Evolutionary conservation across 257 asterid species (phyloP).

Genomic region (Primulina tabacum): DNA sequence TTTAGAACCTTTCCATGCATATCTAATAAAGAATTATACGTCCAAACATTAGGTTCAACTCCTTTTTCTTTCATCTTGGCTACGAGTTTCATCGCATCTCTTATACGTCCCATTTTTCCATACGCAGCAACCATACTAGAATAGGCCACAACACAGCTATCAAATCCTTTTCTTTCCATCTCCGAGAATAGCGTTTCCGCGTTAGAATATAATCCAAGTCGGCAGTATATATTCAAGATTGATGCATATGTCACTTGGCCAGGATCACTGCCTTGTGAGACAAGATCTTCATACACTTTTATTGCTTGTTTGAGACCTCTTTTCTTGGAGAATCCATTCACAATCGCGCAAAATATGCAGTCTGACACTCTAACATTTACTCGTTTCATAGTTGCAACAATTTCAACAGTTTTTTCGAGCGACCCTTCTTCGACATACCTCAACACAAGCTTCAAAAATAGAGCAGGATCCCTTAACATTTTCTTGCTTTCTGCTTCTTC

Average conservation of each 20-base stretch:
- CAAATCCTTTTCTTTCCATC: constrained; percentile 65
- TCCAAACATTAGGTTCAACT: constrained; percentile 85
- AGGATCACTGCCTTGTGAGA: constrained; percentile 52
- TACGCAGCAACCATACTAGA: constrained; percentile 78
- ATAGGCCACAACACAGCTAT: constrained; percentile 79
- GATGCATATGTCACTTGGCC: constrained; percentile 98
- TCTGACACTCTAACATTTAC: constrained; percentile 62
- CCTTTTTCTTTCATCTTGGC: constrained; percentile 83
- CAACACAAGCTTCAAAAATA: constrained; percentile 70
- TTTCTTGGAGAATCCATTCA: constrained; percentile 66
- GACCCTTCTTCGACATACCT: constrained; percentile 57
- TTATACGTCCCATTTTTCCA: constrained; percentile 55
- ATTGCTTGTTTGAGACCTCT: constrained; percentile 49
- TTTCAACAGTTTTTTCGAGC: constrained; percentile 57
- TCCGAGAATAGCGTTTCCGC: constrained; percentile 63
- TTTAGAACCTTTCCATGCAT: constrained; percentile 63
- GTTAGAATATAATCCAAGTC: constrained; percentile 49
- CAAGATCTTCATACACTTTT: constrained; percentile 56
- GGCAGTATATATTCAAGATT: constrained; percentile 45
- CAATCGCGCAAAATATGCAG: constrained; percentile 79
- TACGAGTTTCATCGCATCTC: constrained; percentile 68
- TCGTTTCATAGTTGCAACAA: constrained; percentile 56
- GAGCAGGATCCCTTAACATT: constrained; percentile 73
- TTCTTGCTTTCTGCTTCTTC: constrained; percentile 70
- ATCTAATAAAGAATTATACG: constrained; percentile 73